Percentiles rank a stretch among this genome's conserved stretches.
phyloP scores from a whole-genome alignment of 768 basidiomycete species.

The Cystoderma amianthinum region DNA sequence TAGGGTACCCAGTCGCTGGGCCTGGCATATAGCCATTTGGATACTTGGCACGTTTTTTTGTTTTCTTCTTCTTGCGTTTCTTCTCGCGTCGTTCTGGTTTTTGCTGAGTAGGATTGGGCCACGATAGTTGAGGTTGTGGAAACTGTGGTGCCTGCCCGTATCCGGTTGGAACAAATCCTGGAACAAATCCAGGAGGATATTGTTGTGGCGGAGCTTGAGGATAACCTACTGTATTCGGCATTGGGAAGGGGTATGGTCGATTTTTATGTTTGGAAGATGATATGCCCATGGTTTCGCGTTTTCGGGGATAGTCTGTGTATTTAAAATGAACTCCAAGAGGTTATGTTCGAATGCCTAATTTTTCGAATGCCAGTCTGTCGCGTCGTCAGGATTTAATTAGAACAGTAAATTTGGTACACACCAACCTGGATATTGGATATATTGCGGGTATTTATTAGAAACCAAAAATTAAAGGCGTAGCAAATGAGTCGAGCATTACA shows the following conservation, averaged over 20 bases:
- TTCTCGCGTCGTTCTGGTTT: not conserved
- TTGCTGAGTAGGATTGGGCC: not conserved
- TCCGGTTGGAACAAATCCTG: constrained; percentile 1
- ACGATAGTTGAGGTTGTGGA: constrained; percentile 1
- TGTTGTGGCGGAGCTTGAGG: not conserved
- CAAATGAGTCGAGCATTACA: not conserved
- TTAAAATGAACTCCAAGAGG: too few relatives aligned
- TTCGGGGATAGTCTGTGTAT: not conserved
- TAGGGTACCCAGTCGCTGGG: not conserved
- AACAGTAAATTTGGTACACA: not conserved
- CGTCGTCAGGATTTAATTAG: not conserved
- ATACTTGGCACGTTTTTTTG: not conserved
- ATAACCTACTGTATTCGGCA: not conserved
- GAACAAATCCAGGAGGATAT: not conserved
- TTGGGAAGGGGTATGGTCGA: not conserved
- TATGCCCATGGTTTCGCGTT: not conserved
- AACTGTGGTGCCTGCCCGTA: not conserved
- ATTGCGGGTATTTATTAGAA: not conserved
- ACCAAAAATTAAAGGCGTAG: not conserved
- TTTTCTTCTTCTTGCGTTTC: not conserved
- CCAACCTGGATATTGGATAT: too few relatives aligned
- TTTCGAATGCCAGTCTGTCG: too few relatives aligned
- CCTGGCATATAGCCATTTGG: not conserved
- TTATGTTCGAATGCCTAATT: too few relatives aligned
- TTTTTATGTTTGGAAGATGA: constrained; percentile 1